phyloP scores from a whole-genome alignment of 129 eudicot species.

The Chrysanthemum seticuspe region DNA sequence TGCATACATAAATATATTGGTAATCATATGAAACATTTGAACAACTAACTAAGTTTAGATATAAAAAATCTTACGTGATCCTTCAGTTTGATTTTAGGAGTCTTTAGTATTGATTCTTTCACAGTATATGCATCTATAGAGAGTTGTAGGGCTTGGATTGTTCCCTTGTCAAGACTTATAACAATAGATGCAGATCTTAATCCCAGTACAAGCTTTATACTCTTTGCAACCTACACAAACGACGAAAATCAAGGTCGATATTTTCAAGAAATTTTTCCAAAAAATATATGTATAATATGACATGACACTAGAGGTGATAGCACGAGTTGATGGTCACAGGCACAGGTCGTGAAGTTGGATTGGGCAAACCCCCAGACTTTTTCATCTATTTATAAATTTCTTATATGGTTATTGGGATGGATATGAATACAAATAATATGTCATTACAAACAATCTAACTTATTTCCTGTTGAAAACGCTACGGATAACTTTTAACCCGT shows the following conservation, averaged over 20 bases:
- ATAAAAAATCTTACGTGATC: slow-evolving; percentile 40
- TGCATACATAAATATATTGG: slow-evolving; percentile 38
- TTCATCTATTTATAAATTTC: too few relatives aligned
- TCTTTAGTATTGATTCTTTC: slow-evolving; percentile 59
- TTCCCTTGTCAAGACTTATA: slow-evolving; percentile 67
- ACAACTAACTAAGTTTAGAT: slow-evolving; percentile 10
- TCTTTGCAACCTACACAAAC: slow-evolving; percentile 75
- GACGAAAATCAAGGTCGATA: slow-evolving; percentile 3
- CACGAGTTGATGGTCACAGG: too few relatives aligned
- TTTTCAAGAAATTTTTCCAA: background rate
- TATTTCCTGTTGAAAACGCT: too few relatives aligned
- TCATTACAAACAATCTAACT: too few relatives aligned
- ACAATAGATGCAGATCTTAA: slow-evolving; percentile 59
- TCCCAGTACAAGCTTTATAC: slow-evolving; percentile 66
- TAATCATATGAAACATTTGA: background rate
- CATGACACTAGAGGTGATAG: background rate
- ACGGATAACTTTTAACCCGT: too few relatives aligned
- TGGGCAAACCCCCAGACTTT: too few relatives aligned
- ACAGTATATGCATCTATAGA: slow-evolving; percentile 61
- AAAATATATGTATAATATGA: slow-evolving; percentile 3
- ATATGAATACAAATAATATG: too few relatives aligned
- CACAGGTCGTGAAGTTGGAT: too few relatives aligned
- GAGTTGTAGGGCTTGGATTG: slow-evolving; percentile 59
- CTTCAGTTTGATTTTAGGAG: slow-evolving; percentile 61
- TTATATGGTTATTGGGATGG: too few relatives aligned